These are phyloP conservation scores for Pleurotus eryngii DNA, from an alignment of 768 basidiomycete species.

Conservation along the genomic window DNA sequence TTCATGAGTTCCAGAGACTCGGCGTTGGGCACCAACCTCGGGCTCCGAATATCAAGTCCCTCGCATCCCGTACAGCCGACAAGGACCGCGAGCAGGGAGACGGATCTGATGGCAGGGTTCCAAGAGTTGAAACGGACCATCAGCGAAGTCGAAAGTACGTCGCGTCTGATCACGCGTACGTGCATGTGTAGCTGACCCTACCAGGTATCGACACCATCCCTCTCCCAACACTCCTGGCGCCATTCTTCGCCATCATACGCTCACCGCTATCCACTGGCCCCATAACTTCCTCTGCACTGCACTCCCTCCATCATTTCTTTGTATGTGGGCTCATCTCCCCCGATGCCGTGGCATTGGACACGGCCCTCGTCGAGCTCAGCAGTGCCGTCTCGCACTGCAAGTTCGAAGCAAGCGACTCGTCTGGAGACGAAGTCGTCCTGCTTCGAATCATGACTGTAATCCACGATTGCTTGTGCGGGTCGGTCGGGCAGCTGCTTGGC, in stretches of 20 bases:
- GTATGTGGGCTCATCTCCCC: slow-evolving; percentile 68
- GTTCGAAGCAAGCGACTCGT: slow-evolving; percentile 95
- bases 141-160: slow-evolving; percentile 62
- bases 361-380: slow-evolving; percentile 79
- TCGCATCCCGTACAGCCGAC: slow-evolving; percentile 40
- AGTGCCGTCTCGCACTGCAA: slow-evolving; percentile 93
- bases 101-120: slow-evolving; percentile 88
- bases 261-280: slow-evolving; percentile 95
- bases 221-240: slow-evolving; percentile 64
- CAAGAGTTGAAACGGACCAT: slow-evolving; percentile 77
- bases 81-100: slow-evolving; percentile 42
- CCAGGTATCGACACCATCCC: slow-evolving; percentile 60
- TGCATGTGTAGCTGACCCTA: not conserved
- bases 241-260: slow-evolving; percentile 91
- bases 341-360: slow-evolving; percentile 51
- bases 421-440: slow-evolving; percentile 96
- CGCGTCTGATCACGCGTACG: slow-evolving; percentile 3
- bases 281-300: slow-evolving; percentile 92
- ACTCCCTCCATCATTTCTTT: slow-evolving; percentile 86
- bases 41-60: slow-evolving; percentile 61
- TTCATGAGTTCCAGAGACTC: slow-evolving; percentile 61
- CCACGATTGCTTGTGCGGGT: slow-evolving; percentile 72
- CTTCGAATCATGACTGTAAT: slow-evolving; percentile 90
- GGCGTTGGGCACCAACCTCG: slow-evolving; percentile 69
- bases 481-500: slow-evolving; percentile 68